Evolutionary conservation across 2,329 filamentous ascomycete genomes (phyloP).

Genomic region (Fusarium albidum): DNA sequence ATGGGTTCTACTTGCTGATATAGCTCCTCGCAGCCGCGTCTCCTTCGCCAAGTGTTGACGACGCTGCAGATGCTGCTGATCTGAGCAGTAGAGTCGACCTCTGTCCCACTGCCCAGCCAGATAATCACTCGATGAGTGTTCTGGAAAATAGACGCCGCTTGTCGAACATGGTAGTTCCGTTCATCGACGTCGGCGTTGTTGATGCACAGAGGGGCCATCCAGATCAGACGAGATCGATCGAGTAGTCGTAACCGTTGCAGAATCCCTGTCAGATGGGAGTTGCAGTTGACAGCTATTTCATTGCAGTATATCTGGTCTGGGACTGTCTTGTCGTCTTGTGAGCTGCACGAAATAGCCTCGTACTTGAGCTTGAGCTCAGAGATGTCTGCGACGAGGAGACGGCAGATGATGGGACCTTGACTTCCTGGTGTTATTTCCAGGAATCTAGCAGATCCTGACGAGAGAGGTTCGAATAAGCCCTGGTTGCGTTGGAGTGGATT

Average conservation of each 20-base stretch:
- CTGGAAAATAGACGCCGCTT: neutral
- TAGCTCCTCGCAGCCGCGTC: neutral
- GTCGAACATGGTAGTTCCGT: constrained; percentile 1
- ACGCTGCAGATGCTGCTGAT: neutral
- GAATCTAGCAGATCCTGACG: neutral
- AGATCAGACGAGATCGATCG: constrained; percentile 1
- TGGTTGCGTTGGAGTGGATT: too few relatives aligned
- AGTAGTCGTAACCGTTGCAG: neutral
- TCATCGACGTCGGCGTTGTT: neutral
- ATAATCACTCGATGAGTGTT: neutral
- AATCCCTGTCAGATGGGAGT: neutral
- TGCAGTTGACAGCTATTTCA: neutral
- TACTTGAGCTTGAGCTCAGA: constrained; percentile 1
- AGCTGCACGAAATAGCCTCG: constrained; percentile 1
- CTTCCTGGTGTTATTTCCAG: constrained; percentile 2
- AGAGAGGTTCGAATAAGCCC: neutral
- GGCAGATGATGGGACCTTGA: neutral
- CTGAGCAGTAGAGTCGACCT: neutral
- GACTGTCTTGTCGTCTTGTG: neutral
- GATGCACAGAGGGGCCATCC: constrained; percentile 1
- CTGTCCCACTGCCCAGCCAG: neutral
- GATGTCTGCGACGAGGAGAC: neutral
- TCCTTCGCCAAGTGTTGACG: constrained; percentile 1
- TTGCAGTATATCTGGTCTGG: neutral
- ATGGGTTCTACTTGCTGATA: neutral